phyloP scores from a whole-genome alignment of 345 rosid genomes.

The Lagerstroemia speciosa region DNA sequence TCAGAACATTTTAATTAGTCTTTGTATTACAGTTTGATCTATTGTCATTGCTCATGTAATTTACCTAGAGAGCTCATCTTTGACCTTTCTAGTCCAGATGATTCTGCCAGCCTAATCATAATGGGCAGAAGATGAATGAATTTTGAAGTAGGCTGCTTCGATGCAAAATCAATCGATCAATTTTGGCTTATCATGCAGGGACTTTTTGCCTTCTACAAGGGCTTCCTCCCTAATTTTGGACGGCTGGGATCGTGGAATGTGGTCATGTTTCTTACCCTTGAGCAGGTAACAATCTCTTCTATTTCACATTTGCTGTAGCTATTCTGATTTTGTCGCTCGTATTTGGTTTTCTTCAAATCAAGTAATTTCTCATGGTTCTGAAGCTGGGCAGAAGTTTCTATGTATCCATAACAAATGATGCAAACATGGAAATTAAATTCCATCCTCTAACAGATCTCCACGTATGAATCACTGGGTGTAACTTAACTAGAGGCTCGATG shows the following conservation, averaged over 20 bases:
- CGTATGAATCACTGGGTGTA: too few species aligned
- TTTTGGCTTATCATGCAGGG: slow-evolving; percentile 37
- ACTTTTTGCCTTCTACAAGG: slow-evolving; percentile 76
- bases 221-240: slow-evolving; percentile 83
- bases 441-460: too few species aligned
- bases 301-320: background rate
- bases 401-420: background rate
- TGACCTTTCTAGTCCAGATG: background rate
- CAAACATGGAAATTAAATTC: too few species aligned
- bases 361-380: background rate
- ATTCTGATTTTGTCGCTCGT: background rate
- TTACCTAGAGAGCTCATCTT: background rate
- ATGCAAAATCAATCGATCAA: background rate
- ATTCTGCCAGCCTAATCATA: background rate
- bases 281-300: slow-evolving; percentile 54
- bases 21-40: background rate
- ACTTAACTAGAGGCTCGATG: too few species aligned
- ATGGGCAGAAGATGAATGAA: background rate
- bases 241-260: slow-evolving; percentile 94
- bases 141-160: background rate
- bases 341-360: background rate
- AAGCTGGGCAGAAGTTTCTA: background rate
- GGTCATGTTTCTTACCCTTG: slow-evolving; percentile 85
- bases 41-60: background rate
- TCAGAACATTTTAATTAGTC: background rate